Conservation (phyloP, 2,329 filamentous ascomycete species). For the Aureobasidium sp. region DNA sequence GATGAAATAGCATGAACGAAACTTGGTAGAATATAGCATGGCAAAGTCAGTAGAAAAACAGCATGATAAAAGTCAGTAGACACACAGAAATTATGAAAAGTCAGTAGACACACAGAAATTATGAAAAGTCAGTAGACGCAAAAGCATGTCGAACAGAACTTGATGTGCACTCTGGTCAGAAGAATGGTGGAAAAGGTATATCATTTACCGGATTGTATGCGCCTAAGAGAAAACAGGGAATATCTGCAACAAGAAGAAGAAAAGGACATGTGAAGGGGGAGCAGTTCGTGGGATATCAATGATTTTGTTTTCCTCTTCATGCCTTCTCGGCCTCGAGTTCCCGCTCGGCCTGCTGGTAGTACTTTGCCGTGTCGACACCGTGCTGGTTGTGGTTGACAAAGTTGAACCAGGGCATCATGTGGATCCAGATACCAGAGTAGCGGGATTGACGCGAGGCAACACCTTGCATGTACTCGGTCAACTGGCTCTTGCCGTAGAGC, state of each 20-base stretch:
- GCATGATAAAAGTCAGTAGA: background rate
- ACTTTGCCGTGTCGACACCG: conserved; percentile 96
- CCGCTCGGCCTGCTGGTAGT: conserved; percentile 89
- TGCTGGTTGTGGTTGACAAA: conserved; percentile 94
- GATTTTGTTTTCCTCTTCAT: background rate
- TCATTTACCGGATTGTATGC: conserved; percentile 6
- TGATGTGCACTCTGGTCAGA: background rate
- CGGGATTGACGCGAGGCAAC: conserved; percentile 87
- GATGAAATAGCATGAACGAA: background rate
- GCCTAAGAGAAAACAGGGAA: background rate
- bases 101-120: background rate
- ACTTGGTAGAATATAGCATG: background rate
- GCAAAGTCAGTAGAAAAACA: background rate
- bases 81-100: background rate
- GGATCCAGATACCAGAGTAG: conserved; percentile 76
- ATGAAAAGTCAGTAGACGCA: background rate
- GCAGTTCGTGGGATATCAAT: background rate
- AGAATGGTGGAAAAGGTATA: background rate
- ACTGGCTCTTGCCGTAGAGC: conserved; percentile 70
- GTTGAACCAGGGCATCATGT: conserved; percentile 93
- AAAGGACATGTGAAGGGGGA: background rate
- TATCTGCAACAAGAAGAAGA: background rate
- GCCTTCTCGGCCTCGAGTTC: conserved; percentile 74
- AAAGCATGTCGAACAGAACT: background rate
- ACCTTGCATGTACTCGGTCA: conserved; percentile 87